phyloP scores from a whole-genome alignment of 1,284 basidiomycete genomes.

The Ceratobasidium sp. region DNA sequence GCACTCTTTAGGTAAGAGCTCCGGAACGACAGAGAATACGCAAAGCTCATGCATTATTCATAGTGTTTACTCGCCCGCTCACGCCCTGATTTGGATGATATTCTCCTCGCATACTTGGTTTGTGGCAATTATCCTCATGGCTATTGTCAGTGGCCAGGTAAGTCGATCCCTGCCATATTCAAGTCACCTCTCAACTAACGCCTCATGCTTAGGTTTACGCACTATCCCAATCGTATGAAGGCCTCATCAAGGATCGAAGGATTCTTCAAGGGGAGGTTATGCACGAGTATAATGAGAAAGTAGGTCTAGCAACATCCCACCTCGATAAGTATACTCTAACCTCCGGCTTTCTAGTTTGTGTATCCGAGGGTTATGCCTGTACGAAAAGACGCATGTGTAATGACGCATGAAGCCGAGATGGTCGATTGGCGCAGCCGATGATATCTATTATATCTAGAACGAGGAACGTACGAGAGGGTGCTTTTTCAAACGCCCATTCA shows the following conservation, averaged over 20 bases:
- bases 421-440: conserved; percentile 48
- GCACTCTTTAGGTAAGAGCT: conserved; percentile 59
- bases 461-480: neutral
- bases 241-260: conserved; percentile 73
- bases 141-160: conserved; percentile 66
- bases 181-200: conserved; percentile 5
- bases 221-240: conserved; percentile 63
- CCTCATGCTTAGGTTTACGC: conserved; percentile 55
- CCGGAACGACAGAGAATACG: neutral
- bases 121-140: conserved; percentile 68
- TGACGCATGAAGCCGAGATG: conserved; percentile 83
- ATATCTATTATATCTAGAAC: neutral
- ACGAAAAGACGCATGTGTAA: conserved; percentile 76
- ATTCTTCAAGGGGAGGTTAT: conserved; percentile 81
- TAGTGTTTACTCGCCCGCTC: conserved; percentile 75
- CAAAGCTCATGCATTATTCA: neutral
- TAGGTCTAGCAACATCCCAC: conserved; percentile 38
- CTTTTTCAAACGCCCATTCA: neutral
- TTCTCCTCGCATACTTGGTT: conserved; percentile 77
- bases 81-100: conserved; percentile 73
- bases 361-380: conserved; percentile 78
- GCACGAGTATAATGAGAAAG: conserved; percentile 84
- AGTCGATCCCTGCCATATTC: conserved; percentile 11
- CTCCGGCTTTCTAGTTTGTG: conserved; percentile 65
- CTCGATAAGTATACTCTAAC: conserved; percentile 48